A percentile compares a stretch with the other conserved stretches of the same genome.
These are phyloP conservation scores for Colletotrichum orchidophilum DNA, from an alignment of 2,329 filamentous ascomycete species.

Conservation along the genomic window DNA sequence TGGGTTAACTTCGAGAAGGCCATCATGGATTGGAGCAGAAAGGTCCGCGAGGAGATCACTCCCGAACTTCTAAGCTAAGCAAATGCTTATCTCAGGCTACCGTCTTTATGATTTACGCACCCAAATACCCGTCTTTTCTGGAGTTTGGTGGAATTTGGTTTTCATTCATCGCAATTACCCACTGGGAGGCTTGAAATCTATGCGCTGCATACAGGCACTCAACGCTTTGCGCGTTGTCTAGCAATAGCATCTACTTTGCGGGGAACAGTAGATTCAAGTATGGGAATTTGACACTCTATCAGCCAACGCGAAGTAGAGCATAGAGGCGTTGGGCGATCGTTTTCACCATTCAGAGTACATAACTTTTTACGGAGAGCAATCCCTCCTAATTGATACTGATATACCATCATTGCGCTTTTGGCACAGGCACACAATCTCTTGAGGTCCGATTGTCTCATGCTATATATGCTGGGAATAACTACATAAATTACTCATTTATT, in stretches of 20 bases:
- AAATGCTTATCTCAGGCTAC: slow-evolving; percentile 9
- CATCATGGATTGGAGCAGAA: slow-evolving; percentile 83
- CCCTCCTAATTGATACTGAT: slow-evolving; percentile 13
- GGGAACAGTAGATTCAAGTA: neutral
- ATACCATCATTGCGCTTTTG: neutral
- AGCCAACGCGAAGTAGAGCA: neutral
- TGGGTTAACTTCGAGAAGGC: slow-evolving; percentile 88
- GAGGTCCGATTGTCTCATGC: neutral
- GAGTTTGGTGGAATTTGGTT: slow-evolving; percentile 19
- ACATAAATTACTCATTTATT: too few relatives aligned
- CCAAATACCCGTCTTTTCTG: slow-evolving; percentile 33
- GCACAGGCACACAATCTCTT: neutral
- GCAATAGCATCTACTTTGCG: slow-evolving; percentile 3
- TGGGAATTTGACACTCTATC: slow-evolving; percentile 6
- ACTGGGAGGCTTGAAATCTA: slow-evolving; percentile 2
- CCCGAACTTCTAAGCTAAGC: slow-evolving; percentile 61
- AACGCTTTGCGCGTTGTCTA: slow-evolving; percentile 5
- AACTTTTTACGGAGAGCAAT: slow-evolving; percentile 1
- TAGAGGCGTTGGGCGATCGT: slow-evolving; percentile 8
- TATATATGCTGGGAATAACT: too few relatives aligned
- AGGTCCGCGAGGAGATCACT: slow-evolving; percentile 84
- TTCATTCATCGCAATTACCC: slow-evolving; percentile 15
- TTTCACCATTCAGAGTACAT: slow-evolving; percentile 21
- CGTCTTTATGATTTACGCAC: slow-evolving; percentile 33
- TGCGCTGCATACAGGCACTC: slow-evolving; percentile 10